Evolutionary conservation across 768 basidiomycete genomes (phyloP).

Genomic region (Suillus subluteus): DNA sequence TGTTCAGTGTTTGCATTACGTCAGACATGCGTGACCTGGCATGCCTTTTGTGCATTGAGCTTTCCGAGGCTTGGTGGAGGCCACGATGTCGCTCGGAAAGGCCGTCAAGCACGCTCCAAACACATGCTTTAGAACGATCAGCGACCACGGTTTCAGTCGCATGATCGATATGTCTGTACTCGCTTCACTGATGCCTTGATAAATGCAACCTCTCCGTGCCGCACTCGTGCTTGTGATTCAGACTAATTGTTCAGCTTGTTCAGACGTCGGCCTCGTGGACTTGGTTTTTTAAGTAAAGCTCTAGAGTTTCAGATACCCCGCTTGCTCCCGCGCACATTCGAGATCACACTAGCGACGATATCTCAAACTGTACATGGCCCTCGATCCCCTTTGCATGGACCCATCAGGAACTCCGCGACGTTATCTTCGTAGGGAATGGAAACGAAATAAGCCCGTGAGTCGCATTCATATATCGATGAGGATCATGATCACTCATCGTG

Average conservation of each 20-base stretch:
- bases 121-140: conserved; percentile 28
- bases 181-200: conserved; percentile 19
- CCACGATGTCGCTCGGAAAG: conserved; percentile 8
- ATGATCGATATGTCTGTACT: conserved; percentile 25
- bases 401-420: conserved; percentile 31
- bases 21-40: conserved; percentile 1
- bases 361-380: not conserved
- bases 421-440: conserved; percentile 46
- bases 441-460: conserved; percentile 44
- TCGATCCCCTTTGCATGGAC: conserved; percentile 20
- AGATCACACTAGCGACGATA: not conserved
- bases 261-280: conserved; percentile 34
- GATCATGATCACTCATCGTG: conserved; percentile 15
- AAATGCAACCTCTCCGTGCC: conserved; percentile 15
- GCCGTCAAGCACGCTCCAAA: conserved; percentile 27
- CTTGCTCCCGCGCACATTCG: not conserved
- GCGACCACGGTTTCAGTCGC: conserved; percentile 21
- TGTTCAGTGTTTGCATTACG: conserved; percentile 3
- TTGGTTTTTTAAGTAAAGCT: not conserved
- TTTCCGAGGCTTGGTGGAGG: conserved; percentile 8
- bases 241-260: conserved; percentile 28
- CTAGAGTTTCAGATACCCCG: not conserved
- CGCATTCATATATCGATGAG: conserved; percentile 7
- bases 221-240: conserved; percentile 28
- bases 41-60: conserved; percentile 1